A percentile compares a stretch with the other conserved stretches of the same genome.
Evolutionary conservation across 768 basidiomycete genomes (phyloP).

Genomic region (Macrocybe gigantea): DNA sequence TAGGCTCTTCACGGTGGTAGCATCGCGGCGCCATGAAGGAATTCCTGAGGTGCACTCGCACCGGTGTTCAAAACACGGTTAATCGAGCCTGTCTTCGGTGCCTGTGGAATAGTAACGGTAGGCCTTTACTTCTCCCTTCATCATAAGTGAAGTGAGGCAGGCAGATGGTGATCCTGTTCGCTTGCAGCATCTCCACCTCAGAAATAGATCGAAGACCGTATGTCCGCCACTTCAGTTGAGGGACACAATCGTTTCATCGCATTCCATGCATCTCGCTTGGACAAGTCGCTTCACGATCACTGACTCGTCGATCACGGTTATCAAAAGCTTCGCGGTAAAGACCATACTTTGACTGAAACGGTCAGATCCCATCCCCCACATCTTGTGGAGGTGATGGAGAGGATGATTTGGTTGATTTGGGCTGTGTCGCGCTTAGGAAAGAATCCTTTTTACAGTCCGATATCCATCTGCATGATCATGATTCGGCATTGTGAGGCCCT

Average conservation of each 20-base stretch:
- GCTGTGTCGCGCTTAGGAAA: neutral
- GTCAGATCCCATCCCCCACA: neutral
- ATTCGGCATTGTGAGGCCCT: too few species aligned
- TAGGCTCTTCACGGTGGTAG: too few species aligned
- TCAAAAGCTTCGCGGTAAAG: slow-evolving; percentile 21
- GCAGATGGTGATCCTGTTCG: too few species aligned
- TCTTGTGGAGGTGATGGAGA: too few species aligned
- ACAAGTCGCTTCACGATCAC: slow-evolving; percentile 9
- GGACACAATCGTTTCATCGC: neutral
- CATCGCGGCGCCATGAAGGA: too few species aligned
- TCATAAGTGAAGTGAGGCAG: too few species aligned
- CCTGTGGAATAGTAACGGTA: too few species aligned
- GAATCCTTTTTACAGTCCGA: neutral
- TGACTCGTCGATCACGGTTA: slow-evolving; percentile 18
- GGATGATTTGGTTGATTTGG: neutral
- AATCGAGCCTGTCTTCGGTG: too few species aligned
- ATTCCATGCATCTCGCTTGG: slow-evolving; percentile 11
- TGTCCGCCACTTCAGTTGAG: neutral
- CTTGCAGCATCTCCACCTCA: too few species aligned
- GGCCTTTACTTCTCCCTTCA: too few species aligned
- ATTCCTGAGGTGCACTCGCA: too few species aligned
- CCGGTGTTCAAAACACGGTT: slow-evolving; percentile 4
- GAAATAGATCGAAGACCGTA: neutral
- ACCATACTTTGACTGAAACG: neutral
- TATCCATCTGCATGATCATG: too few species aligned